A percentile compares a stretch with the other conserved stretches of the same genome.
These are phyloP conservation scores for Mrakia gelida DNA, from an alignment of 768 basidiomycete species.

Conservation along the genomic window DNA sequence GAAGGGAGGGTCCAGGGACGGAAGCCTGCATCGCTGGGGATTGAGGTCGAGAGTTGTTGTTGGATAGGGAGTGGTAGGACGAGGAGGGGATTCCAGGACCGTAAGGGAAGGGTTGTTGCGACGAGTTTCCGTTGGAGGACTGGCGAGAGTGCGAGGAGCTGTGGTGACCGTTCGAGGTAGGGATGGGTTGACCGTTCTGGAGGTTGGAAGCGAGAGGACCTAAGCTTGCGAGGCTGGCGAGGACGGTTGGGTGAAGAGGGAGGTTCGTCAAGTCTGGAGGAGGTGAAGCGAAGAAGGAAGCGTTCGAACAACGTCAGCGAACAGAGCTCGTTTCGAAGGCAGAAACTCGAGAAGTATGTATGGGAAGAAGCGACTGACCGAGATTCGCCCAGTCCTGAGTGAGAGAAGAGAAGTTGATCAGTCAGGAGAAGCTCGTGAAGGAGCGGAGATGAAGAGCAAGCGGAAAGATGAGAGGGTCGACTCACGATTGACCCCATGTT, in stretches of 20 bases:
- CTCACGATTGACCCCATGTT: background rate
- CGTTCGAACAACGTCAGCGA: background rate
- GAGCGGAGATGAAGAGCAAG: background rate
- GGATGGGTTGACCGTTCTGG: background rate
- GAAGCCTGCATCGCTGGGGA: background rate
- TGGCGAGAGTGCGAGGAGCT: background rate
- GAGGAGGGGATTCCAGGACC: background rate
- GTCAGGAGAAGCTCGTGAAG: background rate
- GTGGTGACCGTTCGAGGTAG: background rate
- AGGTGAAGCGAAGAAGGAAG: background rate
- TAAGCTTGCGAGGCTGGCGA: slow-evolving; percentile 16
- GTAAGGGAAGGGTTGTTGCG: background rate
- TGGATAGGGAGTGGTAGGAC: background rate
- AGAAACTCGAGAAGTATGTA: background rate
- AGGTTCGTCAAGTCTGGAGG: slow-evolving; percentile 17
- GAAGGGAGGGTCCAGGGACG: background rate
- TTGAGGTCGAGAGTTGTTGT: background rate
- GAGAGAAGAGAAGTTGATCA: background rate
- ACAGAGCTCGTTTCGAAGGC: background rate
- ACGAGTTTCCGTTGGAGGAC: background rate
- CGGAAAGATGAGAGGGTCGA: background rate
- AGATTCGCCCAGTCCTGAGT: background rate
- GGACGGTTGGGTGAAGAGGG: slow-evolving; percentile 19
- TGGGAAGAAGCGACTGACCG: background rate
- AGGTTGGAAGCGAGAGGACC: slow-evolving; percentile 2